These are phyloP conservation scores for Mortierella sp. DNA, from an alignment of 371 early-diverging fungal genomes.

Conservation along the genomic window DNA sequence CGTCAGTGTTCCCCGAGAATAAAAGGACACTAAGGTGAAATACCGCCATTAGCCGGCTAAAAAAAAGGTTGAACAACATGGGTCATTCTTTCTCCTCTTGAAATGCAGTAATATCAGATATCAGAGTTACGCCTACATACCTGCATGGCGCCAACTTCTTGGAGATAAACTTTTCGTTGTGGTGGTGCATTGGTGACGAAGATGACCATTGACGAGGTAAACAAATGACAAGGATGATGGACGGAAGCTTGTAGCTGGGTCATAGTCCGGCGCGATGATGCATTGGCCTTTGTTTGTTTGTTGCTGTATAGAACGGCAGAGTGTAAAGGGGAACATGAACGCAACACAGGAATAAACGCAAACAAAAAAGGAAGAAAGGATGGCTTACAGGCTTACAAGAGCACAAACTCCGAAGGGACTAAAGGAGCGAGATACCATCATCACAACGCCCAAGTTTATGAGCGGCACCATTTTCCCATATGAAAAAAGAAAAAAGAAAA, in stretches of 20 bases:
- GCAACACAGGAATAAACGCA: too few relatives aligned
- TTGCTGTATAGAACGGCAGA: background rate
- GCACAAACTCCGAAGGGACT: too few relatives aligned
- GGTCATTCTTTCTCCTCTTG: constrained; percentile 13
- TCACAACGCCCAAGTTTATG: too few relatives aligned
- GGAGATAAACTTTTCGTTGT: too few relatives aligned
- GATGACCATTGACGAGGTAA: background rate
- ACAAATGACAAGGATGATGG: background rate
- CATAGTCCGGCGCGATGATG: background rate
- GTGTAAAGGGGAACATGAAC: background rate
- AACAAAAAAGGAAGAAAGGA: too few relatives aligned
- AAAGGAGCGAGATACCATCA: too few relatives aligned
- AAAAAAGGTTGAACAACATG: background rate
- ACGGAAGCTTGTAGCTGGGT: background rate
- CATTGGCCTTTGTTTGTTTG: background rate
- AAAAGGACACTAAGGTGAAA: background rate
- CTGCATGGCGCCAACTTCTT: background rate
- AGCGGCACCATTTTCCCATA: too few relatives aligned
- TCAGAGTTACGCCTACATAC: background rate
- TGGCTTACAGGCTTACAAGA: too few relatives aligned
- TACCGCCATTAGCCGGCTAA: background rate
- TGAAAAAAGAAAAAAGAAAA: too few relatives aligned
- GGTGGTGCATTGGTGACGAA: background rate
- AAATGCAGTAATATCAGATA: background rate
- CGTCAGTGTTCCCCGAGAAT: background rate